phyloP scores from a whole-genome alignment of 2,329 filamentous ascomycete genomes.

The Exophiala xenobiotica region DNA sequence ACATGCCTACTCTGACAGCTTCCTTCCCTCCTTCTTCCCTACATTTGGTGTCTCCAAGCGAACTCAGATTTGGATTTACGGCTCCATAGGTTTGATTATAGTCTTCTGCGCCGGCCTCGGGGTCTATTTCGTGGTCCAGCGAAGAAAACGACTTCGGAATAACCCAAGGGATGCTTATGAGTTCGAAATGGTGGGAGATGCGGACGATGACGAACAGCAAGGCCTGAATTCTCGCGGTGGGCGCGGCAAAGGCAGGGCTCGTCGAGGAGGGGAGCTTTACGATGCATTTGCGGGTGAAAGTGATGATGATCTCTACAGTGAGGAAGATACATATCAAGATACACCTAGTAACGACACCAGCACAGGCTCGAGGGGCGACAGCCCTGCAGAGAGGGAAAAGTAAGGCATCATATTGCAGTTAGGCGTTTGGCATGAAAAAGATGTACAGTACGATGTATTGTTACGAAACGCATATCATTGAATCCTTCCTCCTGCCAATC shows the following conservation, averaged over 20 bases:
- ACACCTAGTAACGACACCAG: constrained; percentile 30
- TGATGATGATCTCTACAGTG: constrained; percentile 62
- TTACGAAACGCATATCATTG: too few relatives aligned
- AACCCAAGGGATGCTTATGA: constrained; percentile 81
- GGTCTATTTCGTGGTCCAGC: constrained; percentile 77
- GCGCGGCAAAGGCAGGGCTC: constrained; percentile 52
- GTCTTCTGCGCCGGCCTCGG: constrained; percentile 79
- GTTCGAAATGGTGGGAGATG: constrained; percentile 87
- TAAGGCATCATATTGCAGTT: constrained; percentile 7
- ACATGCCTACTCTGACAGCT: constrained; percentile 48
- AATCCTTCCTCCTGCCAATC: too few relatives aligned
- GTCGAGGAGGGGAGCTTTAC: constrained; percentile 83
- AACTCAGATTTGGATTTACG: constrained; percentile 93
- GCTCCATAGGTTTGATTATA: constrained; percentile 77
- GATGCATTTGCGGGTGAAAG: constrained; percentile 96
- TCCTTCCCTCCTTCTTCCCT: constrained; percentile 82
- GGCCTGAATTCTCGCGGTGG: constrained; percentile 38
- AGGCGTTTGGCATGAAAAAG: not conserved
- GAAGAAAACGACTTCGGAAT: constrained; percentile 72
- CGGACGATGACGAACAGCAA: constrained; percentile 62
- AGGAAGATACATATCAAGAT: constrained; percentile 38
- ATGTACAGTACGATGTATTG: not conserved
- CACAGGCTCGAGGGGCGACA: constrained; percentile 23
- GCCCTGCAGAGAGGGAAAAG: constrained; percentile 23
- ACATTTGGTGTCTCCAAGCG: constrained; percentile 84